Conservation (phyloP, 208 protist species). For the Crithidia sp. region DNA sequence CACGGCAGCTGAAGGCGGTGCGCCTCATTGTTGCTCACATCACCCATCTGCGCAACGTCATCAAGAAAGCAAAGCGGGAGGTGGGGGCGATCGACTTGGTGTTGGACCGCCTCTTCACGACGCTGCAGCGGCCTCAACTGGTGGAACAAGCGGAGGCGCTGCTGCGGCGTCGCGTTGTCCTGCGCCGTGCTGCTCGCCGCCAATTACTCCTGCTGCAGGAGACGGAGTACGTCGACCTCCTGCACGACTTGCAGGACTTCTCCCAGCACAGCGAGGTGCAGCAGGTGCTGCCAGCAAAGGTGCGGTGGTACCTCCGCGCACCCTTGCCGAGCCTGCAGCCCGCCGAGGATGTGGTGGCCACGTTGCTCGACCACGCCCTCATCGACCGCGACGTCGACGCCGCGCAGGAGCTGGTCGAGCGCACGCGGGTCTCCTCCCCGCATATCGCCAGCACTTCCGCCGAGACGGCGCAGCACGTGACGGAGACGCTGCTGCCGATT, state of each 20-base stretch:
- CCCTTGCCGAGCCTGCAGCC: conserved; percentile 21
- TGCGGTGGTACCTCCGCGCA: conserved; percentile 28
- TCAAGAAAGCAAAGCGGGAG: conserved; percentile 24
- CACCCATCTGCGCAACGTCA: conserved; percentile 25
- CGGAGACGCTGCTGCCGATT: conserved; percentile 21
- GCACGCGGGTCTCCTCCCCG: neutral
- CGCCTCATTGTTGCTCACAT: conserved; percentile 28
- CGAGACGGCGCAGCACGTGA: conserved; percentile 17
- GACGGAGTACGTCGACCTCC: conserved; percentile 28
- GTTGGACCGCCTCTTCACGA: conserved; percentile 20
- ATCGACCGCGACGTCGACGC: conserved; percentile 35
- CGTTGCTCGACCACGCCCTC: conserved; percentile 36
- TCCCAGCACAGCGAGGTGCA: conserved; percentile 25
- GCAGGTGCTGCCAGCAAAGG: conserved; percentile 27
- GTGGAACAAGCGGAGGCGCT: conserved; percentile 25
- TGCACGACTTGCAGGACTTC: conserved; percentile 24
- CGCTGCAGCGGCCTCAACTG: conserved; percentile 17
- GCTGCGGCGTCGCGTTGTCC: conserved; percentile 29
- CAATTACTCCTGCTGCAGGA: conserved; percentile 32
- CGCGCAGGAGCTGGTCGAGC: conserved; percentile 34
- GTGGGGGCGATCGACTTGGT: conserved; percentile 25
- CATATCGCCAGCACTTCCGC: neutral
- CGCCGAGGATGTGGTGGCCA: conserved; percentile 24
- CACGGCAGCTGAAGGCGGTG: conserved; percentile 27
- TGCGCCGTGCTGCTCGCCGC: conserved; percentile 25